Percentiles rank a stretch among this genome's conserved stretches.
phyloP scores from a whole-genome alignment of 495 filamentous ascomycete species.

The Letharia columbiana region DNA sequence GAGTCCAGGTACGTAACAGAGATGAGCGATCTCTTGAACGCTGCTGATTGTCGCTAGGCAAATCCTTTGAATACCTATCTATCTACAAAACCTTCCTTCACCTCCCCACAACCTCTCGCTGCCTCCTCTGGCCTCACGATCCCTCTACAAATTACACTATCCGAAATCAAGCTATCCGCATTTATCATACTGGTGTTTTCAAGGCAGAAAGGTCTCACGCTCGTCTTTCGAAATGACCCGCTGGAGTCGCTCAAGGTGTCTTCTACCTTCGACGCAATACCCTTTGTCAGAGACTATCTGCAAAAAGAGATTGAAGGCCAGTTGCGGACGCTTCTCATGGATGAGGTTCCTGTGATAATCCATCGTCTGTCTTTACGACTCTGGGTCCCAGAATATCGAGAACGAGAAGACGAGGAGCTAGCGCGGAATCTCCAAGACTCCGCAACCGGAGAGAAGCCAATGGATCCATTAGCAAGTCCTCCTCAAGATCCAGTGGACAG shows the following conservation, averaged over 20 bases:
- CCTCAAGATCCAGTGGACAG: slow-evolving; percentile 70
- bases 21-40: neutral
- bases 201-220: slow-evolving; percentile 87
- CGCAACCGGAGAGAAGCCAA: slow-evolving; percentile 36
- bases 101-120: slow-evolving; percentile 86
- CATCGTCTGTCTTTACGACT: slow-evolving; percentile 83
- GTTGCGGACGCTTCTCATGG: slow-evolving; percentile 87
- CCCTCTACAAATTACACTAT: slow-evolving; percentile 89
- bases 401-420: slow-evolving; percentile 47
- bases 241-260: slow-evolving; percentile 97
- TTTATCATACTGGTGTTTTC: slow-evolving; percentile 98
- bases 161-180: slow-evolving; percentile 91
- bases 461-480: slow-evolving; percentile 74
- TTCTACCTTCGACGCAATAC: slow-evolving; percentile 96
- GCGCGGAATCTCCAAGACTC: slow-evolving; percentile 23
- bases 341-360: slow-evolving; percentile 92
- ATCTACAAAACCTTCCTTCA: slow-evolving; percentile 80
- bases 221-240: slow-evolving; percentile 97
- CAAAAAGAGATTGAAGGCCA: slow-evolving; percentile 97
- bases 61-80: slow-evolving; percentile 96
- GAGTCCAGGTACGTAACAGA: slow-evolving; percentile 64
- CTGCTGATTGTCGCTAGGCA: slow-evolving; percentile 41
- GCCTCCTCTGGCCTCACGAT: slow-evolving; percentile 91
- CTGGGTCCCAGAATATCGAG: slow-evolving; percentile 80
- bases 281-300: slow-evolving; percentile 93